A percentile compares a stretch with the other conserved stretches of the same genome.
Conservation (phyloP, 805 yeast species). For the Yarrowia keelungensis region DNA sequence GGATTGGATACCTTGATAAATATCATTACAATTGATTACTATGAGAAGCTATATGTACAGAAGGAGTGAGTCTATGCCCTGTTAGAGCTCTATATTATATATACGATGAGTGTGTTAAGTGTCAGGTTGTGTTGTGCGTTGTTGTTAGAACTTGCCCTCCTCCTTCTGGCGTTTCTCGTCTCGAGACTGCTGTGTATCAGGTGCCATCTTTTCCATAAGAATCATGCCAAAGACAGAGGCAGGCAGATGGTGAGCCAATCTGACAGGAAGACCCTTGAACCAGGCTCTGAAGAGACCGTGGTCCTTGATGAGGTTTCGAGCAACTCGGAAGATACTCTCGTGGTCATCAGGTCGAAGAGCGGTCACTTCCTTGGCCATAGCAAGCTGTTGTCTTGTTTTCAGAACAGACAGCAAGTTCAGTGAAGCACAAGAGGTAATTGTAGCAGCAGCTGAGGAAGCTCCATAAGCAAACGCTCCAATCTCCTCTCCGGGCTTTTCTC, state of each 20-base stretch:
- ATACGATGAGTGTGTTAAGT: background rate
- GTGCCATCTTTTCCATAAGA: slow-evolving; percentile 37
- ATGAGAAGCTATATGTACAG: slow-evolving; percentile 7
- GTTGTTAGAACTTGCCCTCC: slow-evolving; percentile 40
- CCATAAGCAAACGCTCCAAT: slow-evolving; percentile 34
- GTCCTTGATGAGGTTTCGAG: slow-evolving; percentile 28
- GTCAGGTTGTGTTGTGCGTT: background rate
- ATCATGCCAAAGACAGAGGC: slow-evolving; percentile 31
- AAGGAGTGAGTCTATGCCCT: slow-evolving; percentile 27
- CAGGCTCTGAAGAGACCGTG: slow-evolving; percentile 28
- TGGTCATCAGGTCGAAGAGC: slow-evolving; percentile 32
- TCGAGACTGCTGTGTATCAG: slow-evolving; percentile 22
- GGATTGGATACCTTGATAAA: too few relatives aligned
- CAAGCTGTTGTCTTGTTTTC: slow-evolving; percentile 31
- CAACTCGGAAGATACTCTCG: slow-evolving; percentile 30
- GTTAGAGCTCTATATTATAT: slow-evolving; percentile 29
- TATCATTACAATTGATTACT: background rate
- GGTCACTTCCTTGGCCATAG: slow-evolving; percentile 29
- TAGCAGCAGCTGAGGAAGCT: slow-evolving; percentile 21
- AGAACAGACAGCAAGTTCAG: slow-evolving; percentile 32
- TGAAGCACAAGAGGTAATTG: slow-evolving; percentile 14
- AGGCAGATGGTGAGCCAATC: slow-evolving; percentile 33
- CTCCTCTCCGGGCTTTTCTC: slow-evolving; percentile 10
- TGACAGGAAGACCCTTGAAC: slow-evolving; percentile 36
- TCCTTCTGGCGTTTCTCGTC: slow-evolving; percentile 28